Percentiles rank a stretch among this genome's conserved stretches.
These are phyloP conservation scores for Trypanosoma rangeli DNA, from an alignment of 208 protist genomes.

Conservation along the genomic window DNA sequence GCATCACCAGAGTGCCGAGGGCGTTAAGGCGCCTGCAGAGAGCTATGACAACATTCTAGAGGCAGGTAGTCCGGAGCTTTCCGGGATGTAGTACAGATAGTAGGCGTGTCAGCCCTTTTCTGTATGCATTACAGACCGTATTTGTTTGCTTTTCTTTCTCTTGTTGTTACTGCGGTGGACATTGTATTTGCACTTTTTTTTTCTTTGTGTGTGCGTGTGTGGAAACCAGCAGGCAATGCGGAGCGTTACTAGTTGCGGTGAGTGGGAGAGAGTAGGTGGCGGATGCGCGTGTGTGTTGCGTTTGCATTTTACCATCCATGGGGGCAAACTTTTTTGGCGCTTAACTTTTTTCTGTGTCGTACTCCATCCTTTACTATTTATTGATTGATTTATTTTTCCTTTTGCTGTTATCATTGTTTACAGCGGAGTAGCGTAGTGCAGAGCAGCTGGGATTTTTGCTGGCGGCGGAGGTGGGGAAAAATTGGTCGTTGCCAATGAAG, in stretches of 20 bases:
- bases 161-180: neutral
- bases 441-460: neutral
- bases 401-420: neutral
- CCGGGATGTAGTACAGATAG: neutral
- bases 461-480: neutral
- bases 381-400: neutral
- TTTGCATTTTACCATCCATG: neutral
- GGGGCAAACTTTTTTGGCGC: no score
- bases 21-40: neutral
- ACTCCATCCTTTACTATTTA: no score
- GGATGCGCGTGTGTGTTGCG: neutral
- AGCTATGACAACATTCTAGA: constrained; percentile 3
- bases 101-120: neutral
- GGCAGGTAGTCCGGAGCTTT: neutral
- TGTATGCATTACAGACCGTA: neutral
- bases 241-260: neutral
- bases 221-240: neutral
- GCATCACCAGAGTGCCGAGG: constrained; percentile 26
- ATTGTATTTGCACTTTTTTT: neutral
- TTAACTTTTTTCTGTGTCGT: neutral
- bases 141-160: neutral
- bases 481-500: constrained; percentile 1
- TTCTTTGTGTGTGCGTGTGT: no score
- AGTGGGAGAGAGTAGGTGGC: neutral
- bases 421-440: neutral